phyloP scores from a whole-genome alignment of 2,329 filamentous ascomycete species.

The Cladophialophora chaetospira region DNA sequence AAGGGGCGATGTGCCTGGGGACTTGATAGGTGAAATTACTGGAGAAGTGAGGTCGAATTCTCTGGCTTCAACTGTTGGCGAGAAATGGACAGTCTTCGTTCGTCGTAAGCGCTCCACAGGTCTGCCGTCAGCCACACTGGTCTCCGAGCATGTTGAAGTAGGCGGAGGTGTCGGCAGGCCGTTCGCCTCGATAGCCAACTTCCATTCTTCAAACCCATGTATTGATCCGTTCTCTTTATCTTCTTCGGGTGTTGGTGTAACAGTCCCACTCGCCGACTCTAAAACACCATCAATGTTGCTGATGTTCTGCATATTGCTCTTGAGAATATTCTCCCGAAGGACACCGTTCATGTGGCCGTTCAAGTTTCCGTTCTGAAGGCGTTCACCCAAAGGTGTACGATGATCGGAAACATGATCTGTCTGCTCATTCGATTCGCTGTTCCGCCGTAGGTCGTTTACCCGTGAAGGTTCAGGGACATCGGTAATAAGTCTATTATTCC shows the following conservation, averaged over 20 bases:
- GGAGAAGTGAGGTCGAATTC: slow-evolving; percentile 51
- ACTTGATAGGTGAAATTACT: slow-evolving; percentile 34
- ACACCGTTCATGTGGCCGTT: slow-evolving; percentile 15
- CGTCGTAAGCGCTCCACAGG: slow-evolving; percentile 26
- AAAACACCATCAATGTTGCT: slow-evolving; percentile 31
- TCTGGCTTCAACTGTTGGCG: slow-evolving; percentile 65
- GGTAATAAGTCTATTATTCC: background rate
- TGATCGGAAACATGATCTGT: slow-evolving; percentile 44
- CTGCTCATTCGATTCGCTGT: slow-evolving; percentile 2
- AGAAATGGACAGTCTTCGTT: slow-evolving; percentile 70
- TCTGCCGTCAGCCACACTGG: slow-evolving; percentile 26
- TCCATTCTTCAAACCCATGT: slow-evolving; percentile 33
- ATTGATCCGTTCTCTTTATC: slow-evolving; percentile 26
- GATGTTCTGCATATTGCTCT: slow-evolving; percentile 30
- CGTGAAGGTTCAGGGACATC: slow-evolving; percentile 60
- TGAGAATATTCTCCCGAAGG: slow-evolving; percentile 21
- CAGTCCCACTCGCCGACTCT: slow-evolving; percentile 21
- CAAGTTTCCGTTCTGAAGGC: slow-evolving; percentile 13
- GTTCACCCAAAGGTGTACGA: slow-evolving; percentile 63
- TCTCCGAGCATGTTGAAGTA: slow-evolving; percentile 32
- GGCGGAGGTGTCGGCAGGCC: slow-evolving; percentile 34
- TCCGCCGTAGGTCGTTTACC: slow-evolving; percentile 49
- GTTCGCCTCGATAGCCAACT: slow-evolving; percentile 30
- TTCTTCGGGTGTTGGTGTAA: slow-evolving; percentile 21
- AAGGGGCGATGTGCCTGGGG: slow-evolving; percentile 23